Percentiles rank a stretch among this genome's conserved stretches.
These are phyloP conservation scores for Trichosanthes truncata DNA, from an alignment of 306 rosid genomes.

Conservation along the genomic window DNA sequence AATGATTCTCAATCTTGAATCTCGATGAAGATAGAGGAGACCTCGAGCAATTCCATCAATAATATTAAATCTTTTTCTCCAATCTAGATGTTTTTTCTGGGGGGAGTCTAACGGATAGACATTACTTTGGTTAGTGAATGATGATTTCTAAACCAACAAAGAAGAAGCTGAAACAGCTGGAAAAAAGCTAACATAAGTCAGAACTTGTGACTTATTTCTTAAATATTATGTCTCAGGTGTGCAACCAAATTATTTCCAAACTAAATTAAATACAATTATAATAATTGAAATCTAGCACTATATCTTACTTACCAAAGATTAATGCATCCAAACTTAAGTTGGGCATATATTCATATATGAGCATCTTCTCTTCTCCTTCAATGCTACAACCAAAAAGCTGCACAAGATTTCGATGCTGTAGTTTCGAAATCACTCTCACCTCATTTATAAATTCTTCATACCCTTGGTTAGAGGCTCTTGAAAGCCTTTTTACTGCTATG, in stretches of 20 bases:
- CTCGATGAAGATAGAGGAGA: background rate
- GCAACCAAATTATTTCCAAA: background rate
- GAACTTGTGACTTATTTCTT: too few relatives aligned
- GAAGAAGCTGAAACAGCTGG: background rate
- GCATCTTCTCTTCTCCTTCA: conserved; percentile 29
- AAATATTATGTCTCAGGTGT: too few relatives aligned
- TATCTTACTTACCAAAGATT: conserved; percentile 15
- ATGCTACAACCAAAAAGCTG: conserved; percentile 28
- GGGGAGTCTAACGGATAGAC: background rate
- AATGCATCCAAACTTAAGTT: conserved; percentile 35
- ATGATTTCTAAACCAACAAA: background rate
- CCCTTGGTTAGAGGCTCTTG: conserved; percentile 33
- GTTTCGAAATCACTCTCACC: conserved; percentile 30
- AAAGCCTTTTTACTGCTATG: conserved; percentile 36
- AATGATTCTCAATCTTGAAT: conserved; percentile 2
- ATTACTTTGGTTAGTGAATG: background rate
- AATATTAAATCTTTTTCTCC: conserved; percentile 2
- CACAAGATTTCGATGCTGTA: conserved; percentile 43
- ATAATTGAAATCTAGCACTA: background rate
- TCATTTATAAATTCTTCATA: conserved; percentile 35
- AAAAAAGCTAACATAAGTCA: too few relatives aligned
- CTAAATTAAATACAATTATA: background rate
- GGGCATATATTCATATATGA: conserved; percentile 41
- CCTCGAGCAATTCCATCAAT: conserved; percentile 6
- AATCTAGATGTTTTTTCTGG: background rate